A percentile compares a stretch with the other conserved stretches of the same genome.
These are phyloP conservation scores for Globisporangium sylvaticum DNA, from an alignment of 352 stramenopile species.

Conservation along the genomic window DNA sequence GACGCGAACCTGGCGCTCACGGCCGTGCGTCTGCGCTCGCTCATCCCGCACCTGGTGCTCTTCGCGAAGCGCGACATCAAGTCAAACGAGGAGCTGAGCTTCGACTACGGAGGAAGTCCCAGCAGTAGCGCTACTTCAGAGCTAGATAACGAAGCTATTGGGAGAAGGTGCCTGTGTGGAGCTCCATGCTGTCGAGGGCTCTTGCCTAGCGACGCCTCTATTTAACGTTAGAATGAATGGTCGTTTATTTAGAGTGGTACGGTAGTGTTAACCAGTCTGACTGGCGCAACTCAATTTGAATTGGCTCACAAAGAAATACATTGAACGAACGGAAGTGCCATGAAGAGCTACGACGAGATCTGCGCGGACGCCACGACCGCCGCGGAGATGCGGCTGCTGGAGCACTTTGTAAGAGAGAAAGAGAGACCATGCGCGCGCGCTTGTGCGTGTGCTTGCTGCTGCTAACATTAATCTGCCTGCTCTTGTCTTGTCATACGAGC, in stretches of 20 bases:
- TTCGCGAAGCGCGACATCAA: conserved; percentile 32
- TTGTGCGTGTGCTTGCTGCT: not conserved
- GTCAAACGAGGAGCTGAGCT: conserved; percentile 45
- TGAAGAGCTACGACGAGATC: conserved; percentile 60
- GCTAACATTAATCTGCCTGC: not conserved
- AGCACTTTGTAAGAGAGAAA: conserved; percentile 47
- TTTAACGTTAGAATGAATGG: conserved; percentile 22
- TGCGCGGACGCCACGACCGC: conserved; percentile 58
- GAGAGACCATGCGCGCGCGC: not conserved
- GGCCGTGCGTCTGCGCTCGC: conserved; percentile 50
- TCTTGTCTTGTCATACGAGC: not conserved
- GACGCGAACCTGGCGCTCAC: conserved; percentile 43
- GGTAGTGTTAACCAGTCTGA: not conserved
- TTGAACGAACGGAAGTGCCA: too few species aligned
- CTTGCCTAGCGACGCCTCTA: conserved; percentile 27
- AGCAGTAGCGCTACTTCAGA: not conserved
- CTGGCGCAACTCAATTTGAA: conserved; percentile 1
- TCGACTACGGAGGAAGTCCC: conserved; percentile 44
- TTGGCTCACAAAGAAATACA: not conserved
- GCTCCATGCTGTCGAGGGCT: conserved; percentile 26
- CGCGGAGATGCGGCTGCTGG: conserved; percentile 59
- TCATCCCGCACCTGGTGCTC: conserved; percentile 56
- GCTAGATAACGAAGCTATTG: not conserved
- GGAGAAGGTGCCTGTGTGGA: conserved; percentile 24
- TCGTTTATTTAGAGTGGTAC: not conserved